Percentiles rank a stretch among this genome's conserved stretches.
Evolutionary conservation across 768 basidiomycete species (phyloP).

Genomic region (Astraeus odoratus): DNA sequence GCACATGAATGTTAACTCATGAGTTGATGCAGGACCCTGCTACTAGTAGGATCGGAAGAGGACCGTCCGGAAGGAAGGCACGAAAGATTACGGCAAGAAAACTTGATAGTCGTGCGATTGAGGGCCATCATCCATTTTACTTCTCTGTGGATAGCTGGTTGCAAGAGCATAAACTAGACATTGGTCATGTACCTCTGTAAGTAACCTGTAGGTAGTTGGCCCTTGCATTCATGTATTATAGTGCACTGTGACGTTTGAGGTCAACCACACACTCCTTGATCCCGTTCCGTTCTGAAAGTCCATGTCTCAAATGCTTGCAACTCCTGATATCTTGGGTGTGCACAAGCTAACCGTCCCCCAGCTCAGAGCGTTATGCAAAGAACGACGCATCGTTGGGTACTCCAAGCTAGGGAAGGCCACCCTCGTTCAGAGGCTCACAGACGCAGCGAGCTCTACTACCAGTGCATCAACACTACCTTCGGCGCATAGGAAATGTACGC

Average conservation of each 20-base stretch:
- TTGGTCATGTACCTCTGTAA: not conserved
- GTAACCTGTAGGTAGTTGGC: not conserved
- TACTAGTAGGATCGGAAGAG: too few relatives aligned
- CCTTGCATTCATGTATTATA: too few relatives aligned
- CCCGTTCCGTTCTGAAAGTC: too few relatives aligned
- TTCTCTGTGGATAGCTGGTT: slow-evolving; percentile 14
- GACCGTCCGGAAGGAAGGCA: slow-evolving; percentile 2
- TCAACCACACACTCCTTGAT: too few relatives aligned
- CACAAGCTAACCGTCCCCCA: slow-evolving; percentile 50
- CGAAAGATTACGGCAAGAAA: slow-evolving; percentile 12
- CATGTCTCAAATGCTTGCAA: too few relatives aligned
- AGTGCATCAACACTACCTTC: not conserved
- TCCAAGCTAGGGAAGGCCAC: slow-evolving; percentile 58
- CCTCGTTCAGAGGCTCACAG: slow-evolving; percentile 43
- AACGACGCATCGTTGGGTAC: slow-evolving; percentile 51
- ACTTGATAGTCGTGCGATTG: slow-evolving; percentile 9
- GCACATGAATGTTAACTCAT: too few relatives aligned
- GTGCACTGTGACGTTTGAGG: too few relatives aligned
- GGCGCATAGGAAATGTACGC: not conserved
- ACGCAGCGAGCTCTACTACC: slow-evolving; percentile 1
- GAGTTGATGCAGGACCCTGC: too few relatives aligned
- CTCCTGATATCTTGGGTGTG: slow-evolving; percentile 9
- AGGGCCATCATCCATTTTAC: slow-evolving; percentile 11
- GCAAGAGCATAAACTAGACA: slow-evolving; percentile 5
- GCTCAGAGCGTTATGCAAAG: slow-evolving; percentile 64